Evolutionary conservation across 2,329 filamentous ascomycete genomes (phyloP).

Genomic region (Colletotrichum neosansevieriae): DNA sequence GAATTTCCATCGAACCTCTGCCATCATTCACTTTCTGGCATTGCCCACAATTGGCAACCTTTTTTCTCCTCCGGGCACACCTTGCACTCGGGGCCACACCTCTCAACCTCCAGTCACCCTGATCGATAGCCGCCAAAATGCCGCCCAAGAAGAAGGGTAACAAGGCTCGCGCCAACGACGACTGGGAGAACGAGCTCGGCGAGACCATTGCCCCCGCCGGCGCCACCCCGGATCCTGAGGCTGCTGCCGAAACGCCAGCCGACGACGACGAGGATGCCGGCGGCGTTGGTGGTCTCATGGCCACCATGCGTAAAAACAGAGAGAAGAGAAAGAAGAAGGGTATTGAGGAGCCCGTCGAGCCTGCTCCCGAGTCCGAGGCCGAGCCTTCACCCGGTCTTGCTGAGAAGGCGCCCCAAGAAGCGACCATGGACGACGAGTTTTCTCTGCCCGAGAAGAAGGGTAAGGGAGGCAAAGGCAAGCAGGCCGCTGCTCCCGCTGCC

Average conservation of each 20-base stretch:
- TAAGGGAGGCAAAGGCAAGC: conserved; percentile 66
- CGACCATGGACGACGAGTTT: conserved; percentile 86
- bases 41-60: conserved; percentile 28
- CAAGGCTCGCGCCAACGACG: conserved; percentile 85
- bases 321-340: conserved; percentile 94
- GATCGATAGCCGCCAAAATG: conserved; percentile 67
- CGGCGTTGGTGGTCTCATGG: conserved; percentile 78
- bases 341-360: conserved; percentile 73
- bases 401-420: conserved; percentile 83
- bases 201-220: conserved; percentile 77
- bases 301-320: conserved; percentile 83
- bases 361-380: conserved; percentile 58
- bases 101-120: not conserved
- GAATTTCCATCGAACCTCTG: conserved; percentile 30
- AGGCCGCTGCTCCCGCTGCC: conserved; percentile 56
- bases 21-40: conserved; percentile 19
- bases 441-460: conserved; percentile 82
- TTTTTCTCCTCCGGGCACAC: conserved; percentile 22
- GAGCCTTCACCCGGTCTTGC: conserved; percentile 62
- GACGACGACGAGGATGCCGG: conserved; percentile 66
- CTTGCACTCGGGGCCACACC: not conserved
- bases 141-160: conserved; percentile 93
- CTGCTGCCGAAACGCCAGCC: conserved; percentile 62
- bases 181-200: conserved; percentile 95
- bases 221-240: conserved; percentile 57